A percentile compares a stretch with the other conserved stretches of the same genome.
phyloP scores from a whole-genome alignment of 2,329 filamentous ascomycete genomes.

The Arachnomyces sp. region DNA sequence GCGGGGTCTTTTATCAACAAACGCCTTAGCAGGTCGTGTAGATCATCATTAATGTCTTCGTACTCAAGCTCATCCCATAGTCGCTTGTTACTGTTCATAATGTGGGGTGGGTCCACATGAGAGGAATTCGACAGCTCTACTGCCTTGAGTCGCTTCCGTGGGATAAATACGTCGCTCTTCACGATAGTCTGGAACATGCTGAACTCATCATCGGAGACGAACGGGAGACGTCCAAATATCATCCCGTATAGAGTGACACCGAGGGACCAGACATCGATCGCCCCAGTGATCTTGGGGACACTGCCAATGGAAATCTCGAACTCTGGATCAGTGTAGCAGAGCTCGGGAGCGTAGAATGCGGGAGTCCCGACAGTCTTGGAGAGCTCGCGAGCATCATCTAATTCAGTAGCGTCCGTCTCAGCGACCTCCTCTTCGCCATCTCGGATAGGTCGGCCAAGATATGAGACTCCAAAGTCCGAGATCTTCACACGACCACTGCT shows the following conservation, averaged over 20 bases:
- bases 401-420: constrained; percentile 75
- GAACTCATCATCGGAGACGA: constrained; percentile 84
- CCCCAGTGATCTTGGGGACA: constrained; percentile 70
- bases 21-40: constrained; percentile 69
- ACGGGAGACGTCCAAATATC: constrained; percentile 87
- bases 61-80: constrained; percentile 73
- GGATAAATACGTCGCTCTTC: constrained; percentile 86
- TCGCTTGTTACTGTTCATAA: constrained; percentile 61
- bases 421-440: constrained; percentile 72
- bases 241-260: constrained; percentile 95
- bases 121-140: constrained; percentile 44
- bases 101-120: constrained; percentile 37
- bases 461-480: constrained; percentile 96
- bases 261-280: constrained; percentile 95
- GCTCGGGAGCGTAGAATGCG: constrained; percentile 92
- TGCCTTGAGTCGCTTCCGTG: constrained; percentile 71
- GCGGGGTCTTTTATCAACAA: constrained; percentile 85
- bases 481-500: constrained; percentile 86
- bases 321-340: constrained; percentile 79
- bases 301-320: constrained; percentile 47
- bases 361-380: constrained; percentile 97
- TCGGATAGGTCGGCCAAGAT: constrained; percentile 79
- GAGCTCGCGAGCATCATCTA: constrained; percentile 90
- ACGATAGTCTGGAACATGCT: constrained; percentile 88
- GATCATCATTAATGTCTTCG: constrained; percentile 72